Evolutionary conservation across 441 rosid genomes (phyloP).

Genomic region (Isatis lusitanica): DNA sequence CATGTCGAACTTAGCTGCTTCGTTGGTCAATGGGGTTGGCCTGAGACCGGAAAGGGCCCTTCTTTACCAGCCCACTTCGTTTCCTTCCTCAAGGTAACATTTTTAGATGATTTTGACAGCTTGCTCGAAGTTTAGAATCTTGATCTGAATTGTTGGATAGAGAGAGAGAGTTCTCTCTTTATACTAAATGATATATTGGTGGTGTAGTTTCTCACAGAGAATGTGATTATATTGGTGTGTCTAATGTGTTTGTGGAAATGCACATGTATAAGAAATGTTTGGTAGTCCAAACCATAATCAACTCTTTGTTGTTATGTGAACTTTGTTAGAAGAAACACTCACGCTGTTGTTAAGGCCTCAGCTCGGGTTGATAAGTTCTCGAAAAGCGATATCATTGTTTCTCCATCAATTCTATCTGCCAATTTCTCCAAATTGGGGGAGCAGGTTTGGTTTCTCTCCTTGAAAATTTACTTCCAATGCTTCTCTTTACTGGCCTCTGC

Average conservation of each 20-base stretch:
- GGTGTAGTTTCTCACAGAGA: background rate
- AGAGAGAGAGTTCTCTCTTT: background rate
- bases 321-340: slow-evolving; percentile 51
- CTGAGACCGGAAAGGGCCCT: slow-evolving; percentile 25
- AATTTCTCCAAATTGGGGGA: slow-evolving; percentile 85
- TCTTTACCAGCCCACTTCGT: slow-evolving; percentile 14
- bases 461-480: background rate
- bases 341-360: slow-evolving; percentile 65
- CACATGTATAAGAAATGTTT: background rate
- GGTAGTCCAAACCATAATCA: background rate
- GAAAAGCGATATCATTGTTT: slow-evolving; percentile 79
- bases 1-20: slow-evolving; percentile 49
- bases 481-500: background rate
- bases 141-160: background rate
- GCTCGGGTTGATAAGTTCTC: slow-evolving; percentile 90
- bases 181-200: background rate
- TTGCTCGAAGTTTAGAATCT: slow-evolving; percentile 14
- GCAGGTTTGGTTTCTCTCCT: slow-evolving; percentile 50
- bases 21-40: slow-evolving; percentile 29
- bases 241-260: slow-evolving; percentile 17
- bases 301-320: background rate
- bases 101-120: background rate
- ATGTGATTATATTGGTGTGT: background rate
- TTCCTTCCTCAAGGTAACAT: slow-evolving; percentile 26
- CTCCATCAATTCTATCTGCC: slow-evolving; percentile 91